Evolutionary conservation across 2,329 filamentous ascomycete species (phyloP).

Genomic region (Huntiella savannae): DNA sequence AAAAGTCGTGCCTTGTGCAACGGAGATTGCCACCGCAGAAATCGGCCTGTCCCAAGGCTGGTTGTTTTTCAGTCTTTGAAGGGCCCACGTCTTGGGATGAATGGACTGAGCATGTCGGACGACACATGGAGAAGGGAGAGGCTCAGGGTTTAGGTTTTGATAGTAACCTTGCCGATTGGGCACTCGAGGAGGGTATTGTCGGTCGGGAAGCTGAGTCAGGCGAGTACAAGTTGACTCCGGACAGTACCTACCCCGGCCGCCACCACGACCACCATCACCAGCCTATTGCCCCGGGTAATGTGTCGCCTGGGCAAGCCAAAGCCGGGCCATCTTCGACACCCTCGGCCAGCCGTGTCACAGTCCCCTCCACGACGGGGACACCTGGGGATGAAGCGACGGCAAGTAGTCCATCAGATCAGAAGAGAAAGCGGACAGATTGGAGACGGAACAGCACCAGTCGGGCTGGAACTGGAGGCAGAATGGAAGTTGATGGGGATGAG

Average conservation of each 20-base stretch:
- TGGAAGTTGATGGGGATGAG: conserved; percentile 7
- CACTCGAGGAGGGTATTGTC: conserved; percentile 44
- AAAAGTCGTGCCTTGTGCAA: conserved; percentile 51
- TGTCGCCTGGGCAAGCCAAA: no score
- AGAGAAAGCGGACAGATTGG: conserved; percentile 10
- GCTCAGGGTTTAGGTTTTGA: conserved; percentile 38
- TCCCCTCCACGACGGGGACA: neutral
- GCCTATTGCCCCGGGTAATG: conserved; percentile 4
- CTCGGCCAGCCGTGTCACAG: neutral
- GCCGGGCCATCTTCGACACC: neutral
- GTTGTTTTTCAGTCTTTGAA: conserved; percentile 53
- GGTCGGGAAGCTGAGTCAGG: conserved; percentile 31
- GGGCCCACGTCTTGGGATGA: conserved; percentile 67
- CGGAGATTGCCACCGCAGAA: conserved; percentile 50
- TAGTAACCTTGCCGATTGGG: conserved; percentile 38
- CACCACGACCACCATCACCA: conserved; percentile 11
- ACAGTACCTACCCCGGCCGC: conserved; percentile 9
- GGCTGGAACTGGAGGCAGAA: conserved; percentile 3
- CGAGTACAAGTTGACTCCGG: conserved; percentile 30
- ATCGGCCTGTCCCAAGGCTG: conserved; percentile 51
- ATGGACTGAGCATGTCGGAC: conserved; percentile 79
- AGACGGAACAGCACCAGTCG: neutral
- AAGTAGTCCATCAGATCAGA: conserved; percentile 7
- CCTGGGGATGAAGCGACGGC: neutral
- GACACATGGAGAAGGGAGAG: conserved; percentile 65